phyloP scores from a whole-genome alignment of 208 protist species.

The Trypanosoma mega region DNA sequence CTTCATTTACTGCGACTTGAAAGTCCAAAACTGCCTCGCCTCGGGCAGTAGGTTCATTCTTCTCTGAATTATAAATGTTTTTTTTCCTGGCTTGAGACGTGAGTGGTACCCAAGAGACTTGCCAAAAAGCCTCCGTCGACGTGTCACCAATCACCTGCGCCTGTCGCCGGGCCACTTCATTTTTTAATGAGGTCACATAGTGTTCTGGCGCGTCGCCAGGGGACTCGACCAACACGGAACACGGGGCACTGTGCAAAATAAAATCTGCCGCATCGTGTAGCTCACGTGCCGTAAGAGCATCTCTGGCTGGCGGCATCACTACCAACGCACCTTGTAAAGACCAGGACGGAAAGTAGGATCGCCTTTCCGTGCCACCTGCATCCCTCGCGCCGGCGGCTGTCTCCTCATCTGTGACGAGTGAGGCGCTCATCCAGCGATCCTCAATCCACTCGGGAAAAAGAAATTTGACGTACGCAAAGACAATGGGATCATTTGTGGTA shows the following conservation, averaged over 20 bases:
- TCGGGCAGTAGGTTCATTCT: too few species aligned
- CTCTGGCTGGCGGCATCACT: conserved; percentile 40
- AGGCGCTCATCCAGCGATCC: conserved; percentile 34
- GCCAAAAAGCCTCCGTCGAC: conserved; percentile 15
- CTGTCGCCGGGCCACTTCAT: conserved; percentile 16
- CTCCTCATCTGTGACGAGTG: conserved; percentile 3
- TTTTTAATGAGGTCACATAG: conserved; percentile 1
- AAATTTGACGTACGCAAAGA: conserved; percentile 58
- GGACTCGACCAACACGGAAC: conserved; percentile 44
- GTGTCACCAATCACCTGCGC: neutral
- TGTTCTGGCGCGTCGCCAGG: neutral
- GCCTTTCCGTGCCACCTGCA: too few species aligned
- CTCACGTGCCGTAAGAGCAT: conserved; percentile 4
- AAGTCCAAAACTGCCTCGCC: too few species aligned
- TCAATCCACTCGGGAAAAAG: conserved; percentile 50
- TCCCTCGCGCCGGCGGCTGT: conserved; percentile 7
- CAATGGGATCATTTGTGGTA: conserved; percentile 35
- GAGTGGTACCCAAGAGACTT: conserved; percentile 29
- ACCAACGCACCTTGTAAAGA: conserved; percentile 39
- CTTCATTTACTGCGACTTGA: conserved; percentile 21
- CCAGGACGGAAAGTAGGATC: conserved; percentile 54
- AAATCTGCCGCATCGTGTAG: conserved; percentile 23
- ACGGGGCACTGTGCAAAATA: conserved; percentile 56
- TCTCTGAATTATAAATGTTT: too few species aligned
- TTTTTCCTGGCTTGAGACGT: neutral